phyloP scores from a whole-genome alignment of 208 protist genomes.

The Tritrichomonas musculus region DNA sequence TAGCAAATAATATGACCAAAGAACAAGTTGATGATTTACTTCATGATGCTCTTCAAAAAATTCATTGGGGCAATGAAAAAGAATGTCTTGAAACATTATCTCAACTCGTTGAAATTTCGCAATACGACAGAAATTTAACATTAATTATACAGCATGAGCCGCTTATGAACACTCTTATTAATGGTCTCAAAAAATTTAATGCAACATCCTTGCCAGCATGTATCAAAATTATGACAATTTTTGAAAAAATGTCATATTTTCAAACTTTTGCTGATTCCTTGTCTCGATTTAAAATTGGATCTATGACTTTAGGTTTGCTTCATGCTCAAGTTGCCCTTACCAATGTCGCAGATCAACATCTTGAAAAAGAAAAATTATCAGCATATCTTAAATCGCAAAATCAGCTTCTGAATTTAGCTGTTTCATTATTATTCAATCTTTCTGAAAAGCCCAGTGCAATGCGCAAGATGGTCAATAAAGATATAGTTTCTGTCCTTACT shows the following conservation, averaged over 20 bases:
- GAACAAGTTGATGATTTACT: neutral
- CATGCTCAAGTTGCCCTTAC: neutral
- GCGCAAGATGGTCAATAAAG: conserved; percentile 24
- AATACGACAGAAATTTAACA: neutral
- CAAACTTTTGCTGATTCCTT: neutral
- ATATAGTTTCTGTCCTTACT: neutral
- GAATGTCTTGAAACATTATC: neutral
- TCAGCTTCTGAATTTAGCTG: neutral
- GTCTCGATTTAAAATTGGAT: neutral
- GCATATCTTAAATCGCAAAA: neutral
- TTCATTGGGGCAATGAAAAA: neutral
- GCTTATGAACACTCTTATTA: neutral
- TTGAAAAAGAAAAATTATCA: neutral
- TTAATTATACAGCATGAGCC: neutral
- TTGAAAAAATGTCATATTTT: neutral
- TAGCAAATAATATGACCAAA: neutral
- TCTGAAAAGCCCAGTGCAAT: neutral
- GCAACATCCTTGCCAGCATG: neutral
- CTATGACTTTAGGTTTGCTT: neutral
- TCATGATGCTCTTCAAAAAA: neutral
- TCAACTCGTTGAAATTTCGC: neutral
- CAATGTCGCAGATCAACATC: neutral
- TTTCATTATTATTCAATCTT: neutral
- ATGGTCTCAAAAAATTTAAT: neutral
- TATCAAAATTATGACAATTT: conserved; percentile 22